These are phyloP conservation scores for Aspergillus costaricaensis DNA, from an alignment of 2,329 filamentous ascomycete species.

Conservation along the genomic window DNA sequence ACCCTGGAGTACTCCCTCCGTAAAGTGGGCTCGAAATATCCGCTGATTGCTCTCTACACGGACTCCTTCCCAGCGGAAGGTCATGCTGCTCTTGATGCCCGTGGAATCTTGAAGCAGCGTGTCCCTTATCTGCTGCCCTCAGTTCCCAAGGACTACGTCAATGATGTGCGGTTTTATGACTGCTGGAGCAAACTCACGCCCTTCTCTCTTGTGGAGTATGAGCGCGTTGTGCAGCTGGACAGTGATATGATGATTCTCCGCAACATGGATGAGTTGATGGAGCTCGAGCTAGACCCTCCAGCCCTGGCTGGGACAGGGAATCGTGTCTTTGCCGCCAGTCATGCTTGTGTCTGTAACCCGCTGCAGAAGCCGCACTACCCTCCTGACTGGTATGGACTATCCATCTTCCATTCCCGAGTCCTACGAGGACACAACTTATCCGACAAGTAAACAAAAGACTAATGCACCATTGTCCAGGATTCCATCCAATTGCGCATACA, in stretches of 20 bases:
- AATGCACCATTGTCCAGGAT: conserved; percentile 26
- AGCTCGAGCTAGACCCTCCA: conserved; percentile 67
- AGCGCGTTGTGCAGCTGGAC: conserved; percentile 79
- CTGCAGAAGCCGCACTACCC: conserved; percentile 25
- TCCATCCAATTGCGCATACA: conserved; percentile 63
- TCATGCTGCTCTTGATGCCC: conserved; percentile 66
- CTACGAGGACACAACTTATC: background rate
- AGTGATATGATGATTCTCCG: conserved; percentile 79
- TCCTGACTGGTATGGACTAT: conserved; percentile 41
- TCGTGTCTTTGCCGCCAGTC: conserved; percentile 61
- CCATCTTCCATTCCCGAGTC: background rate
- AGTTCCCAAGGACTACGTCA: conserved; percentile 65
- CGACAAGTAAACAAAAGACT: background rate
- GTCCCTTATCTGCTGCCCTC: conserved; percentile 74
- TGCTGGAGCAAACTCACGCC: conserved; percentile 85
- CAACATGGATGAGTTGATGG: conserved; percentile 93
- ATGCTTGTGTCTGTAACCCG: conserved; percentile 26
- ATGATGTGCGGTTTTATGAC: conserved; percentile 83
- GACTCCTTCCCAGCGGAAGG: conserved; percentile 70
- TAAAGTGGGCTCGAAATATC: conserved; percentile 66
- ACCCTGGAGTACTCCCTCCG: conserved; percentile 78
- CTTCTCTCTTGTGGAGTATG: conserved; percentile 76
- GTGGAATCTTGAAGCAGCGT: conserved; percentile 68
- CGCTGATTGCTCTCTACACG: conserved; percentile 80
- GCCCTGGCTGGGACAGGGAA: conserved; percentile 54